These are phyloP conservation scores for Phytomonas serpens DNA, from an alignment of 208 protist species.

Conservation along the genomic window DNA sequence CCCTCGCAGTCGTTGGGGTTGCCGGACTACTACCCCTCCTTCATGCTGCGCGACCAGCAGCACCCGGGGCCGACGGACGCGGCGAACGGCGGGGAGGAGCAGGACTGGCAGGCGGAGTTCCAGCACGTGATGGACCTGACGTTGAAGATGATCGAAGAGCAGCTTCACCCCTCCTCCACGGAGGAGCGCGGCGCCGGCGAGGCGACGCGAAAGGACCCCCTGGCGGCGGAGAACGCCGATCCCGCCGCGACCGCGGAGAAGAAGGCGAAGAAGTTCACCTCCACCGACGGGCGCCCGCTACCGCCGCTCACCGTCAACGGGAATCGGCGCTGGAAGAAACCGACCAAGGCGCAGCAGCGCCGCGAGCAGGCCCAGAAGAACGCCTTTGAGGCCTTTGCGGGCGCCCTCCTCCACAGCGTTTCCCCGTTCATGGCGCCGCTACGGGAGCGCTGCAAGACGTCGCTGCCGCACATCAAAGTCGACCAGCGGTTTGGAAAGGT, in stretches of 20 bases:
- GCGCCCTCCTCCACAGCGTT: constrained; percentile 73
- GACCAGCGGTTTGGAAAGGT: constrained; percentile 85
- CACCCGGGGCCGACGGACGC: constrained; percentile 15
- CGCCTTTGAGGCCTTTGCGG: constrained; percentile 84
- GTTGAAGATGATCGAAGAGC: constrained; percentile 47
- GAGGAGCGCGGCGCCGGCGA: constrained; percentile 16
- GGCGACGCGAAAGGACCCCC: not conserved
- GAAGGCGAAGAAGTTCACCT: constrained; percentile 22
- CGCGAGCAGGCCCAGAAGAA: constrained; percentile 78
- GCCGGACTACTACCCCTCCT: constrained; percentile 10
- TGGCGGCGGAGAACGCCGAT: not conserved
- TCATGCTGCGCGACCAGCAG: constrained; percentile 23
- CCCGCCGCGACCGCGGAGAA: not conserved
- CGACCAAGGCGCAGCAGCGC: constrained; percentile 71
- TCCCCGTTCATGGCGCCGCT: constrained; percentile 83
- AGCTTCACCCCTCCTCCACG: constrained; percentile 36
- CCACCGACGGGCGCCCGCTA: constrained; percentile 15
- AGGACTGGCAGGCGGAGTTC: constrained; percentile 67
- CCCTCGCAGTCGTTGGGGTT: not conserved
- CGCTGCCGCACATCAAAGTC: constrained; percentile 82
- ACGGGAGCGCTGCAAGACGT: constrained; percentile 57
- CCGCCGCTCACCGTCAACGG: constrained; percentile 43
- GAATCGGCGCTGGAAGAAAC: constrained; percentile 82
- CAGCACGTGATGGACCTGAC: constrained; percentile 66
- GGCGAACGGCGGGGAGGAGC: constrained; percentile 1